Evolutionary conservation across 805 yeast genomes (phyloP), one percentile per base, ranked within the genome.

Genomic region (Metschnikowia corniflorae): DNA sequence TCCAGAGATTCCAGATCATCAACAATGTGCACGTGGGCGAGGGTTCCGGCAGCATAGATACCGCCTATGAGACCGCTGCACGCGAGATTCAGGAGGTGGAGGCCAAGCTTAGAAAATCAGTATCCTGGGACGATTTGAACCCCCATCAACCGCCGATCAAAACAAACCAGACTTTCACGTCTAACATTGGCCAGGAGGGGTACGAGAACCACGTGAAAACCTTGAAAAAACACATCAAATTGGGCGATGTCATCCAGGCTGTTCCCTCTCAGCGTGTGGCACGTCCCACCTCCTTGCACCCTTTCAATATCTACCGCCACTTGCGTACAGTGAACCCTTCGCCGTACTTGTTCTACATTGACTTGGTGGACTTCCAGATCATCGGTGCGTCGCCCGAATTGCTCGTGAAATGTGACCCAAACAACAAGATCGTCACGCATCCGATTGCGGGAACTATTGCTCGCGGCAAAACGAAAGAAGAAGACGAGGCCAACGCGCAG

Each of bases 321-420:
- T 72, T 93, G 52, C 77, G 98, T 57, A 84, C 96, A 0, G 97
- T 93, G 31, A 93, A 93, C 63, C 98, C 99, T 8, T 87, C 97
- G 2, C 99, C 99, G 18, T 93, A 93, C 60, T 73, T 93, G 72
- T 93, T 93, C 59, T 93, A 88, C 63, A 80, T 93, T 47, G 97
- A 93, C 58, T 83, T 86, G 53, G 58, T 85, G 40, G 96, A 87
- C 50, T 93, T 91, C 70, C 96, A 89, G 60, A 75, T 93, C 31
- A 91, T 93, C 38, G 98, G 99, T 31, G 99, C 99, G 0, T 87
- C 96, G 9, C 99, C 99, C 2, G 98, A 93, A 60, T 65, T 91
- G 38, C 70, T 93, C 39, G 97, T 91, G 37, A 86, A 87, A 60
- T 70, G 87, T 5, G 96, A 88, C 49, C 43, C 49, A 16, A 70